A percentile compares a stretch with the other conserved stretches of the same genome.
Evolutionary conservation across 2,329 filamentous ascomycete genomes (phyloP).

Genomic region (Colletotrichum sp.): DNA sequence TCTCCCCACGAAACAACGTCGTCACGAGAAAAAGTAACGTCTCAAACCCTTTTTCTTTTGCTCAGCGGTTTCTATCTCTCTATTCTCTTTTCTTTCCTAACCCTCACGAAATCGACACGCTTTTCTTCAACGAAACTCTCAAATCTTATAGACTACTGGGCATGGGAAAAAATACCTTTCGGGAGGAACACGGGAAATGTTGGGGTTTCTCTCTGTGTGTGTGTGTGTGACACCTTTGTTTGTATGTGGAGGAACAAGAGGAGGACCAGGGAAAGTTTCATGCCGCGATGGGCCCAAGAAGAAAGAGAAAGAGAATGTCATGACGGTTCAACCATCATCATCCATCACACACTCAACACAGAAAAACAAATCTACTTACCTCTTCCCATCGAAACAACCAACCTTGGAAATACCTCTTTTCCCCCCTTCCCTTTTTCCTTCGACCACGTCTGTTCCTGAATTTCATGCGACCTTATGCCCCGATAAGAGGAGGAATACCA

Average conservation of each 20-base stretch:
- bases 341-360: neutral
- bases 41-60: neutral
- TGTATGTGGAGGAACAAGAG: neutral
- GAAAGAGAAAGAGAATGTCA: neutral
- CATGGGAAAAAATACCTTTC: neutral
- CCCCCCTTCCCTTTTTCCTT: neutral
- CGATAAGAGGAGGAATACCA: conserved; percentile 4
- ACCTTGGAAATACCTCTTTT: neutral
- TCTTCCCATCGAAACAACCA: neutral
- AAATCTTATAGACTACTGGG: conserved; percentile 4
- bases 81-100: neutral
- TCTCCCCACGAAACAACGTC: conserved; percentile 1
- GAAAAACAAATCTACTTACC: neutral
- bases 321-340: neutral
- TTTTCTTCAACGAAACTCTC: neutral
- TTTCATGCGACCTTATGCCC: conserved; percentile 3
- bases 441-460: neutral
- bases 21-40: conserved; percentile 1
- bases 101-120: neutral
- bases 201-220: neutral
- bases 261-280: neutral
- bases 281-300: neutral
- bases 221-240: neutral
- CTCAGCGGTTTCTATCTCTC: neutral
- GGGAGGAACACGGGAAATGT: neutral